Evolutionary conservation across 108 stramenopile species (phyloP).

Genomic region (Stephanodiscus minutulus): DNA sequence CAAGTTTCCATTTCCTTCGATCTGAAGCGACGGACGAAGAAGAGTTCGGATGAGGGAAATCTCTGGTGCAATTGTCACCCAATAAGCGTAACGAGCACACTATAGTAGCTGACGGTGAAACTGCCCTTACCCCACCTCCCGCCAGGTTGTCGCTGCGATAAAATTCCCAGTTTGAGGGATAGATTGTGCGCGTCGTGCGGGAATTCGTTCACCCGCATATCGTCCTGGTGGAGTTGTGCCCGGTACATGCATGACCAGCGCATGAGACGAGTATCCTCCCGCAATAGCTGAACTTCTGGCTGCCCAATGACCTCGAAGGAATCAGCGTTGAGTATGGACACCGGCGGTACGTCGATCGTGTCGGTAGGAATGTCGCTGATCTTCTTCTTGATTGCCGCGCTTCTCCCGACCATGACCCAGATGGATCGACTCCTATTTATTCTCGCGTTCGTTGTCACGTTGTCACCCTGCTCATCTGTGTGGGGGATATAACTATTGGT

Average conservation of each 20-base stretch:
- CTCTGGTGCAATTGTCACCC: background rate
- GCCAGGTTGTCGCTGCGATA: constrained; percentile 43
- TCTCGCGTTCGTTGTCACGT: constrained; percentile 23
- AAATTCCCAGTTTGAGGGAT: constrained; percentile 46
- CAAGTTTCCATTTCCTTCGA: constrained; percentile 55
- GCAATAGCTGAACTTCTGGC: constrained; percentile 45
- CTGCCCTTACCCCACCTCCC: constrained; percentile 34
- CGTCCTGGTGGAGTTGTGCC: constrained; percentile 50
- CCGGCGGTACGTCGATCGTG: constrained; percentile 50
- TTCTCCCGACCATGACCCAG: constrained; percentile 5
- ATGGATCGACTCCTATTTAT: constrained; percentile 34
- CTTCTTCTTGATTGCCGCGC: constrained; percentile 8
- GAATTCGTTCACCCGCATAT: constrained; percentile 50
- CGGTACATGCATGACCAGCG: constrained; percentile 55
- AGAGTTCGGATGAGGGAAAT: background rate
- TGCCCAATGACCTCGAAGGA: constrained; percentile 52
- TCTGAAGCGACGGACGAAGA: constrained; percentile 11
- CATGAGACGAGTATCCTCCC: constrained; percentile 35
- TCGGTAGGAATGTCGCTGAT: background rate
- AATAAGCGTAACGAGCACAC: background rate
- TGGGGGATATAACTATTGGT: too few species aligned
- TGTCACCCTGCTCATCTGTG: background rate
- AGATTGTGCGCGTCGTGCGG: constrained; percentile 65
- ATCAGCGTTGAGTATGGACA: constrained; percentile 58
- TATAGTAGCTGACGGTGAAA: background rate